Base-by-base conservation (phyloP, 306 rosid species). In the Prunus padus region DNA sequence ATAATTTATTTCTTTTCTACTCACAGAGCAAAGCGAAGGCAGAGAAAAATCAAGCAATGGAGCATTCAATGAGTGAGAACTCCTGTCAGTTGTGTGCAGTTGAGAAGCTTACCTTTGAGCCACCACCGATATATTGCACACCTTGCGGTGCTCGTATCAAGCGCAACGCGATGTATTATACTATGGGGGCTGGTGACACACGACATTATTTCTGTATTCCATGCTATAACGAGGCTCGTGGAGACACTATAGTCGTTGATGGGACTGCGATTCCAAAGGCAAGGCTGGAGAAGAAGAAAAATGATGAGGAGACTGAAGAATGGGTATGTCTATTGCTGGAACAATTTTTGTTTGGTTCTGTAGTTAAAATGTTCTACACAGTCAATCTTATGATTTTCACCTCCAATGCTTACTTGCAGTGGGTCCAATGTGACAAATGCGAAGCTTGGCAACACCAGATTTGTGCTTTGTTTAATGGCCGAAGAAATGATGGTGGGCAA, bases 361-460 rank as follows among this genome's bases (percentile, higher is more conserved):
- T 75, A 51, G 37, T 73, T 78, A 74, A 28, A 22, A 63, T 70
- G 60, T 76, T 68, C 51, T 33, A 30, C 61, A 23, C 25, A 46
- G 30, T 50, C 57, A 59, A 83, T 87, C 72, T 86, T 67, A 76
- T 81, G 74, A 50, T 67, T 76, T 71, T 71, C 59, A 52, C 31
- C 14, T 37, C 63, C 40, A 60, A 30, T 86, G 33, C 69, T 72
- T 46, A 18, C 69, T 49, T 86, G 81, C 88, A 95, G 99, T 96
- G 98, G 98, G 99, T 96, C 83, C 99, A 92, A 87, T 96, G 99
- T 86, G 99, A 96, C 85, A 96, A 92, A 84, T 96, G 99, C 71
- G 98, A 96, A 87, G 99, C 98, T 51, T 96, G 99, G 98, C 99
- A 96, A 63, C 99, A 96, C 82, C 99, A 96, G 85, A 90, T 96